These are phyloP conservation scores for Lentinula guzmanii DNA, from an alignment of 768 basidiomycete species.

Conservation along the genomic window DNA sequence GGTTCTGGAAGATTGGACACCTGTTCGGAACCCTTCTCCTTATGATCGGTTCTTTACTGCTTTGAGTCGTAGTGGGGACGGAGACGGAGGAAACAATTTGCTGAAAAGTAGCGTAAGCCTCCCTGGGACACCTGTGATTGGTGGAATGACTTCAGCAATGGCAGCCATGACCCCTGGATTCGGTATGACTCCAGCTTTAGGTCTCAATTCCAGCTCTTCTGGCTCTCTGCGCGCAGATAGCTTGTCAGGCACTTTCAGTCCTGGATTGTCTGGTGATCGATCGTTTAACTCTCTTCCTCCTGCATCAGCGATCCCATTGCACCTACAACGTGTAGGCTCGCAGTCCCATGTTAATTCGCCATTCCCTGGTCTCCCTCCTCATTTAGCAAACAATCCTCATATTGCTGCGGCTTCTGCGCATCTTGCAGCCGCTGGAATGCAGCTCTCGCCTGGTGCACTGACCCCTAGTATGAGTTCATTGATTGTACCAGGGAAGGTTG, in stretches of 20 bases:
- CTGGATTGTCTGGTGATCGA: neutral
- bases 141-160: neutral
- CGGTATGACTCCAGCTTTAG: neutral
- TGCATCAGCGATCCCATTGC: neutral
- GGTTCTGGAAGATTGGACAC: slow-evolving; percentile 2
- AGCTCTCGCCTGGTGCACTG: neutral
- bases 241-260: neutral
- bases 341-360: neutral
- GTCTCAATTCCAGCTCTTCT: neutral
- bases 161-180: neutral
- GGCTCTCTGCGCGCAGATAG: neutral
- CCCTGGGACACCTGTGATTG: neutral
- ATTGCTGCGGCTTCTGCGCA: slow-evolving; percentile 4
- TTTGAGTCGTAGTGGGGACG: neutral
- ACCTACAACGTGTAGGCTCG: neutral
- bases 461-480: neutral
- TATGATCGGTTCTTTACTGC: neutral
- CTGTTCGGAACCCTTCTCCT: neutral
- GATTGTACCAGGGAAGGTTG: neutral
- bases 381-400: slow-evolving; percentile 1
- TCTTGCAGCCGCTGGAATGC: neutral
- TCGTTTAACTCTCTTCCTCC: neutral
- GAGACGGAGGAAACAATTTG: neutral
- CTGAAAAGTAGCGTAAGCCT: neutral
- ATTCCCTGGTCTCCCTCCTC: neutral